Evolutionary conservation across 225 moss, liverwort and hornwort genomes (phyloP), one percentile per base, ranked within the genome.

Genomic region (Neckera pumila): DNA sequence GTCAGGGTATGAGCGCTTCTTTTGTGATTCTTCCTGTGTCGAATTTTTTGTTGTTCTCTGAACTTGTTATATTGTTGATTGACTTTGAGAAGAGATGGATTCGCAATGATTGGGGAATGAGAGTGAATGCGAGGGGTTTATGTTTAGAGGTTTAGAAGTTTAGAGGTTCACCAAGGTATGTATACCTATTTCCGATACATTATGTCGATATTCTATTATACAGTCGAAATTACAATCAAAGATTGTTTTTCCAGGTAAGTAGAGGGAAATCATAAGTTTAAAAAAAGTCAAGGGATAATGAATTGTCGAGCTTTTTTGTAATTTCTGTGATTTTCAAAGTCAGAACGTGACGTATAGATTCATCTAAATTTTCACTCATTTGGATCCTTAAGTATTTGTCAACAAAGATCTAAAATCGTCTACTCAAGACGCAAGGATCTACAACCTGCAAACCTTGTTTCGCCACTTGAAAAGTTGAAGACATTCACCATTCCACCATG

Each of bases 1-100:
- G 93, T 74, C 89, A 93, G 88, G 92, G 97, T 96, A 88, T 56
- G 76, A 86, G 18, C 30, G 59, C 81, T 87, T 8, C 19, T 45
- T 36, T 21, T 38, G 38, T 45, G 23, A 8, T 86, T 63, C 47
- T 33, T 56, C 49, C 17, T 71, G 56, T 17, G 5, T 38, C 43
- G 11, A 4, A 27, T 63, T 81, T 72, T 72, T 16, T 64, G 10
- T 26, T 49, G 6, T 47, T 73, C 61, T 45, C 30, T 61, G 66
- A 42, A 62, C 47, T 2, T 53, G 34, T 74, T 43, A 15, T 80
- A 36, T 34, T 18, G 28, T 54, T 67, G 60, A 82, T 73, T 74
- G 51, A 17, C 3, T 82, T 31, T 66, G 59, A 82, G 84, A 60
- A 51, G 18, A 23, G 27, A 12, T 60, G 51, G 62, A 43, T 67